A percentile compares a stretch with the other conserved stretches of the same genome.
Evolutionary conservation across 176 grass and related monocot species (phyloP).

Genomic region (Secale cereale): DNA sequence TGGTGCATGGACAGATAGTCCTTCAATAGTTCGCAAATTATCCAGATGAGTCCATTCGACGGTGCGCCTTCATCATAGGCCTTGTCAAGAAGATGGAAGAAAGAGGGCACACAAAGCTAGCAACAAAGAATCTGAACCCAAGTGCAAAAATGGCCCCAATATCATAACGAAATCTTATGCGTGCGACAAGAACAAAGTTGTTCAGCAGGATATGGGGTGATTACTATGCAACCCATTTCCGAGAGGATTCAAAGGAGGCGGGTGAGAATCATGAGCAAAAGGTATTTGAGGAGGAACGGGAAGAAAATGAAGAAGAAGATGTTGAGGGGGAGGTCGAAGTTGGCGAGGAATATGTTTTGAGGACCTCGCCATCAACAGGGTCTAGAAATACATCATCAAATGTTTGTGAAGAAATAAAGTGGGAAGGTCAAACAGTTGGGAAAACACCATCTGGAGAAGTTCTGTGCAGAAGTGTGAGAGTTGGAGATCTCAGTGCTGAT

Average conservation of each 20-base stretch:
- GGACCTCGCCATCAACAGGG: slow-evolving; percentile 8
- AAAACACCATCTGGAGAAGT: slow-evolving; percentile 46
- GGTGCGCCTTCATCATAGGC: slow-evolving; percentile 52
- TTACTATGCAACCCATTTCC: slow-evolving; percentile 67
- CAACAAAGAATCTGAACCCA: slow-evolving; percentile 70
- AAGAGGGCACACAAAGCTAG: slow-evolving; percentile 67
- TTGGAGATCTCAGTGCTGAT: slow-evolving; percentile 33
- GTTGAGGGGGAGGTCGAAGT: slow-evolving; percentile 41
- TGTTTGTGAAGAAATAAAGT: slow-evolving; percentile 25
- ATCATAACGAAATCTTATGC: slow-evolving; percentile 61
- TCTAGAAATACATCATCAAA: slow-evolving; percentile 6
- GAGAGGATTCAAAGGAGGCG: slow-evolving; percentile 43
- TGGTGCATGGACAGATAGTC: slow-evolving; percentile 83
- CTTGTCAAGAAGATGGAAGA: slow-evolving; percentile 56
- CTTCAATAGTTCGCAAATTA: slow-evolving; percentile 70
- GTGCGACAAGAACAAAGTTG: slow-evolving; percentile 72
- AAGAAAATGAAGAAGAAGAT: slow-evolving; percentile 68
- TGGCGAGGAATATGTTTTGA: slow-evolving; percentile 21
- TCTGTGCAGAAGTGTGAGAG: slow-evolving; percentile 37
- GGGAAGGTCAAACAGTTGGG: slow-evolving; percentile 38
- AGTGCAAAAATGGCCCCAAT: slow-evolving; percentile 45
- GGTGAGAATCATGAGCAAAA: slow-evolving; percentile 32
- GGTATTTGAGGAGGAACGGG: slow-evolving; percentile 49
- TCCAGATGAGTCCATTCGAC: slow-evolving; percentile 44
- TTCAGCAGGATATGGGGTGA: slow-evolving; percentile 69